Base-by-base conservation (phyloP, 139 green algal species). In the Chlorella sorokiniana region DNA sequence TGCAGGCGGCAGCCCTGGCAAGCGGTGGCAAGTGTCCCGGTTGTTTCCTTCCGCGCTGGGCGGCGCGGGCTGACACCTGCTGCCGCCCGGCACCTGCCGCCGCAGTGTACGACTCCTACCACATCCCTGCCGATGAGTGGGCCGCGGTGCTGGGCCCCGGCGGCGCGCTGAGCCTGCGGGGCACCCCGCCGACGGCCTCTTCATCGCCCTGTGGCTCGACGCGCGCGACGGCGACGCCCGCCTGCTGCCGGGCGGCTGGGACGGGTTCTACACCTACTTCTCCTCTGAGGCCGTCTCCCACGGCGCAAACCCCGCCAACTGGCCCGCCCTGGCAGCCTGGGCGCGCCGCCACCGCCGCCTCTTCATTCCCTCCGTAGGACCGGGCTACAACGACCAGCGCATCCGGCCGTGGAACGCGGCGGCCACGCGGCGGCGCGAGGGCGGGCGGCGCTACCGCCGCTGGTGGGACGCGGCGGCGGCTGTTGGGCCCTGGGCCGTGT, bases 241-340 rank as follows among this genome's bases (percentile, higher is more conserved):
- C 37, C 52, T 79, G 37, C 73, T 79, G 23, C 73, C 73, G 1
- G 54, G 73, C 42, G 73, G 73, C 2, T 79, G 69, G 54, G 73
- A 79, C 16, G 71, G 71, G 27, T 54, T 56, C 25, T 79, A 79
- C 73, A 79, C 54, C 10, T 79, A 79, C 54, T 79, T 79, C 31
- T 9, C 52, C 1, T 56, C 37, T 14, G 52, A 68, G 37, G 52
- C 73, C 6, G 73, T 79, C 29, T 67, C 48, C 33, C 65, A 67
- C 27, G 71, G 48, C 6, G 71, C 71, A 31, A 35, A 78, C 71
- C 71, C 71, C 3, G 27, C 71, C 48, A 78, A 78, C 71, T 78
- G 71, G 71, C 71, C 48, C 22, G 48, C 48, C 48, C 16, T 59
- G 48, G 48, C 69, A 45, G 48, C 33, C 3, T 78, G 71, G 71